phyloP scores from a whole-genome alignment of 2,329 filamentous ascomycete species.

The Fusarium bactridioides region DNA sequence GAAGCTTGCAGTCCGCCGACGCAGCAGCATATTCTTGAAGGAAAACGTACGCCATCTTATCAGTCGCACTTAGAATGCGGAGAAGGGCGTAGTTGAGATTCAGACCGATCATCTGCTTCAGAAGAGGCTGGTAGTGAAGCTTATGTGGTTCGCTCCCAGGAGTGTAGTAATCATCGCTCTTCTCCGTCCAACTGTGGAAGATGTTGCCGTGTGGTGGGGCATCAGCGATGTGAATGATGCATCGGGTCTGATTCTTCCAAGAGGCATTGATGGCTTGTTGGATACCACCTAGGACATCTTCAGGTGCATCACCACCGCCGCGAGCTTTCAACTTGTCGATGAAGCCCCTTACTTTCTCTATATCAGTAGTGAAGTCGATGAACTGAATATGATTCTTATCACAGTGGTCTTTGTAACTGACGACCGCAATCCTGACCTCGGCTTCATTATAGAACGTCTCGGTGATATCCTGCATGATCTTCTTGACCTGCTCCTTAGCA shows the following conservation, averaged over 20 bases:
- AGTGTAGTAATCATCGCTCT: background rate
- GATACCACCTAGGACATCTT: conserved; percentile 49
- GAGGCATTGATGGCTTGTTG: conserved; percentile 42
- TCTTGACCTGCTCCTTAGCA: conserved; percentile 47
- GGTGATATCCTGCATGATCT: conserved; percentile 46
- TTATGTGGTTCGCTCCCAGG: conserved; percentile 7
- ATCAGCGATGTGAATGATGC: conserved; percentile 28
- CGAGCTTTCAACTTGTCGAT: background rate
- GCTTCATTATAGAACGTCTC: conserved; percentile 45
- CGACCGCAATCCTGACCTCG: conserved; percentile 47
- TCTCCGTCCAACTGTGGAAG: background rate
- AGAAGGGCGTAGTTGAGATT: conserved; percentile 23
- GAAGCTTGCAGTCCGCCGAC: conserved; percentile 5
- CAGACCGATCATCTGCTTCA: conserved; percentile 17
- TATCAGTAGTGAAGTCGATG: conserved; percentile 17
- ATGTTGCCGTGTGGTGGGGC: conserved; percentile 12
- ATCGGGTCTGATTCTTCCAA: conserved; percentile 47
- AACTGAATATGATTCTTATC: conserved; percentile 11
- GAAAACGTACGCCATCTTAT: background rate
- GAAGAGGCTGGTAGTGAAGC: conserved; percentile 2
- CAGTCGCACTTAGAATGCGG: background rate
- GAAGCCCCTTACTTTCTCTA: background rate
- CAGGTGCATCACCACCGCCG: conserved; percentile 45
- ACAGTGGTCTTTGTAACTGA: conserved; percentile 49
- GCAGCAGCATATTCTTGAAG: conserved; percentile 9